phyloP scores from a whole-genome alignment of 2,329 filamentous ascomycete species.

The Pseudonectria buxi region DNA sequence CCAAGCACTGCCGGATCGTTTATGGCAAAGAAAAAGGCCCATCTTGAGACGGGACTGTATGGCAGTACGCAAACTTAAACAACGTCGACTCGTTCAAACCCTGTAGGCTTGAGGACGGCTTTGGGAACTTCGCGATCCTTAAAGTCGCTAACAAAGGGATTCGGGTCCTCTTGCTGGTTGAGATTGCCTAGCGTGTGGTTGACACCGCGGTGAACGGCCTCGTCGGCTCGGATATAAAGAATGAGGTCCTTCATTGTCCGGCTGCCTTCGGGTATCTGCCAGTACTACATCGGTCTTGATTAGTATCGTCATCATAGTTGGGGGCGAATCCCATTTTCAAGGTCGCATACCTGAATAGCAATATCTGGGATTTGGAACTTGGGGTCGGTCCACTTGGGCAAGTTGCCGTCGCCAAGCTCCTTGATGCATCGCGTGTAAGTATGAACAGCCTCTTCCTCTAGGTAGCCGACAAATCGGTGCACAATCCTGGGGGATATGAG shows the following conservation, averaged over 20 bases:
- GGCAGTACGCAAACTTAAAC: conserved; percentile 36
- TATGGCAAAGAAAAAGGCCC: no score
- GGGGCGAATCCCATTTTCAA: background rate
- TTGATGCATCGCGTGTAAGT: conserved; percentile 87
- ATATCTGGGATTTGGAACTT: conserved; percentile 78
- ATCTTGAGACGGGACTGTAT: background rate
- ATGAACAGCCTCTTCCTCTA: conserved; percentile 94
- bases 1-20: background rate
- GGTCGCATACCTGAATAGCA: conserved; percentile 52
- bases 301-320: conserved; percentile 3
- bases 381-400: conserved; percentile 70
- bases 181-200: conserved; percentile 93
- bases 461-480: conserved; percentile 92
- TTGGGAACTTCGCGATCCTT: conserved; percentile 64
- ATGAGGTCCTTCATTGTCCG: conserved; percentile 81
- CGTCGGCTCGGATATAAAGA: conserved; percentile 82
- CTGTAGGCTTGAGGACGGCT: conserved; percentile 55
- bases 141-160: conserved; percentile 83
- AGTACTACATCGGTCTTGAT: conserved; percentile 51
- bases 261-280: conserved; percentile 82
- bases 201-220: conserved; percentile 85
- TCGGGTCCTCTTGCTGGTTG: conserved; percentile 78
- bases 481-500: conserved; percentile 79
- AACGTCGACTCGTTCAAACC: conserved; percentile 80
- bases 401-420: conserved; percentile 76